Percentiles rank a stretch among this genome's conserved stretches.
Evolutionary conservation across 805 yeast species (phyloP).

Genomic region (Candida boidinii): DNA sequence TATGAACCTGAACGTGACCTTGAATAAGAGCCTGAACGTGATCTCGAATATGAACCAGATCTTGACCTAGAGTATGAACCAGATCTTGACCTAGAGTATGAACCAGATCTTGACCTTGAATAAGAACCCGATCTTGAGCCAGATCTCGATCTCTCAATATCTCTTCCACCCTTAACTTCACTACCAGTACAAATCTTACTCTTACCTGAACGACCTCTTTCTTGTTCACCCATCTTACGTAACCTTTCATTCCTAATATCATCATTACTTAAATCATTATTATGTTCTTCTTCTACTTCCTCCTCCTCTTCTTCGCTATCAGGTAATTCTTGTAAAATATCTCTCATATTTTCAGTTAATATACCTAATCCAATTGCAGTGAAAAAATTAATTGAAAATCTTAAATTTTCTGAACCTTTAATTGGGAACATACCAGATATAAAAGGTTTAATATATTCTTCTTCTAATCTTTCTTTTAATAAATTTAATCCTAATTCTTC

Average conservation of each 20-base stretch:
- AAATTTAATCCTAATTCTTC: constrained; percentile 61
- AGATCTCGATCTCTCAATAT: constrained; percentile 10
- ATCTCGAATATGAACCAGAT: constrained; percentile 1
- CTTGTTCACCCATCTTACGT: too few relatives aligned
- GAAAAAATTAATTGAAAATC: constrained; percentile 83
- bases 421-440: constrained; percentile 61
- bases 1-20: constrained; percentile 4
- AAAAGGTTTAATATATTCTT: constrained; percentile 40
- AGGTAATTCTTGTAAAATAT: constrained; percentile 16
- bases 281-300: constrained; percentile 5
- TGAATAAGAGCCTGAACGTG: constrained; percentile 1
- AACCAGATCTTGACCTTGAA: constrained; percentile 5
- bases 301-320: constrained; percentile 12
- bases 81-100: constrained; percentile 10
- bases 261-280: background rate
- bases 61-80: constrained; percentile 11
- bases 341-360: constrained; percentile 77
- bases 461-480: constrained; percentile 41
- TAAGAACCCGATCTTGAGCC: constrained; percentile 1
- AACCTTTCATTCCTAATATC: too few relatives aligned
- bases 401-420: constrained; percentile 38
- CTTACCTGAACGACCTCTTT: constrained; percentile 11
- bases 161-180: too few relatives aligned
- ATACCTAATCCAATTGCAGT: constrained; percentile 88
- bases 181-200: too few relatives aligned